Evolutionary conservation across 208 protist species (phyloP).

Genomic region (Dictyostelium gargantuum): DNA sequence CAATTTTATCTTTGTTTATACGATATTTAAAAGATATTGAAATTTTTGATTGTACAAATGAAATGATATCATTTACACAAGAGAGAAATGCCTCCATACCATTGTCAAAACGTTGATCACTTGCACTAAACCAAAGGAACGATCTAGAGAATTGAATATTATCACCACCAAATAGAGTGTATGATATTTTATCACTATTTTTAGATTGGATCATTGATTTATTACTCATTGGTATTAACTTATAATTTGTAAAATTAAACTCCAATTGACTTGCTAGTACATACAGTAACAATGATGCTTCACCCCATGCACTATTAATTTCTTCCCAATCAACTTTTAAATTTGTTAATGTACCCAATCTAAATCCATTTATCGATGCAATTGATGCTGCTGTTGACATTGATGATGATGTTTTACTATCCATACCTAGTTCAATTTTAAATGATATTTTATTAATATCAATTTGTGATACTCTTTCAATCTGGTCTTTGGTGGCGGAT

Average conservation of each 20-base stretch:
- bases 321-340: conserved; percentile 85
- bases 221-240: conserved; percentile 53
- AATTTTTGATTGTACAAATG: neutral
- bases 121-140: conserved; percentile 18
- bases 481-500: neutral
- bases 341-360: conserved; percentile 80
- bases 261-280: conserved; percentile 75
- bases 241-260: conserved; percentile 33
- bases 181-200: conserved; percentile 25
- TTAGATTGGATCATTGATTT: conserved; percentile 43
- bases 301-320: conserved; percentile 87
- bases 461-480: conserved; percentile 3
- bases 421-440: neutral
- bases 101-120: conserved; percentile 41
- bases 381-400: neutral
- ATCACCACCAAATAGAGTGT: conserved; percentile 43
- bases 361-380: conserved; percentile 86
- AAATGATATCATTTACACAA: conserved; percentile 37
- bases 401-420: too few species aligned
- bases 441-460: neutral
- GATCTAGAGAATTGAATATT: conserved; percentile 5
- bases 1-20: conserved; percentile 58
- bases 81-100: conserved; percentile 38
- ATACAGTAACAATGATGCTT: conserved; percentile 80
- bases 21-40: neutral